Evolutionary conservation across 352 stramenopile species (phyloP).

Genomic region (Phytophthora ohioensis): DNA sequence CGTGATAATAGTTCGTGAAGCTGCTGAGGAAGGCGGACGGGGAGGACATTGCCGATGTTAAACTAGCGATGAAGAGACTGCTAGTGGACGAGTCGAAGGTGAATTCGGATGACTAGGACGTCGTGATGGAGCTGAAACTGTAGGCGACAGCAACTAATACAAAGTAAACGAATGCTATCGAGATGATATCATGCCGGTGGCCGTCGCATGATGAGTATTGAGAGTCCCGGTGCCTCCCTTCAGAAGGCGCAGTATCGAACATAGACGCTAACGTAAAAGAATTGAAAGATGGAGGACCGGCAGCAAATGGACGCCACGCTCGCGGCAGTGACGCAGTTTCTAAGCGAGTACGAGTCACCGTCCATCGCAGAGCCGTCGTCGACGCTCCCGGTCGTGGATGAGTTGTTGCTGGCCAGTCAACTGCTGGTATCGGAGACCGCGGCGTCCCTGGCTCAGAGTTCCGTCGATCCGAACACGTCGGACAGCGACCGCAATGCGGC

Average conservation of each 20-base stretch:
- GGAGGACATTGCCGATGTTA: conserved; percentile 4
- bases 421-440: conserved; percentile 32
- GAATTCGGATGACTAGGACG: neutral
- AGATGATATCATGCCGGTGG: conserved; percentile 8
- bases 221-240: no score
- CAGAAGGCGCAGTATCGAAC: conserved; percentile 9
- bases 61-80: neutral
- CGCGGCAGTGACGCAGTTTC: conserved; percentile 28
- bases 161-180: neutral
- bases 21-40: conserved; percentile 7
- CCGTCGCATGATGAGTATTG: no score
- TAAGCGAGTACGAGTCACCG: conserved; percentile 30
- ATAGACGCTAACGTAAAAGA: conserved; percentile 21
- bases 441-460: conserved; percentile 25
- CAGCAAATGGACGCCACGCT: conserved; percentile 35
- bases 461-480: neutral
- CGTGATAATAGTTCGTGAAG: conserved; percentile 14
- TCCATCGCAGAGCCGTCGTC: neutral
- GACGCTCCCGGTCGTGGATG: conserved; percentile 10
- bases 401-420: conserved; percentile 25
- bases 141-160: conserved; percentile 11
- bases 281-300: conserved; percentile 30
- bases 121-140: conserved; percentile 7
- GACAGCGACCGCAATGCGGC: conserved; percentile 3
- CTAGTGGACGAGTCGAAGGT: neutral